These are phyloP conservation scores for Vachellia pachyceras DNA, from an alignment of 306 rosid genomes.

Conservation along the genomic window DNA sequence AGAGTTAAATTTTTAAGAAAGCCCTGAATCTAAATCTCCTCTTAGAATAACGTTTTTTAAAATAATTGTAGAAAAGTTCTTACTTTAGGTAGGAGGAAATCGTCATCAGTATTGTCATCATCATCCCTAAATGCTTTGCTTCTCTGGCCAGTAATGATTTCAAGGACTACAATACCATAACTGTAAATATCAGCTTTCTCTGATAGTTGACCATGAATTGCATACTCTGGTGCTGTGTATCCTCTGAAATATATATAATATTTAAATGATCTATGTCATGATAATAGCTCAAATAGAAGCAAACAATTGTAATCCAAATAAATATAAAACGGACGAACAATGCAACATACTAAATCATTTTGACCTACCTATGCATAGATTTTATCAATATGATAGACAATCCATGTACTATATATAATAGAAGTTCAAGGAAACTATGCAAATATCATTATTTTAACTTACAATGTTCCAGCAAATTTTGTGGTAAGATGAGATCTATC, in stretches of 20 bases:
- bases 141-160: background rate
- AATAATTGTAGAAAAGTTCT: background rate
- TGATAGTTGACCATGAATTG: background rate
- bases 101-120: background rate
- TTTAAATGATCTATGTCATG: background rate
- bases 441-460: background rate
- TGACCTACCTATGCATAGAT: background rate
- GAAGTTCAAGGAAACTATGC: background rate
- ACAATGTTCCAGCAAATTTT: background rate
- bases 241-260: background rate
- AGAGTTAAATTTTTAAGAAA: background rate
- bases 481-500: background rate
- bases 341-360: background rate
- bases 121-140: background rate
- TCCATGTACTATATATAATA: background rate
- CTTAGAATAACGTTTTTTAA: background rate
- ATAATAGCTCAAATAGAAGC: background rate
- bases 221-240: background rate
- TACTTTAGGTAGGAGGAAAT: background rate
- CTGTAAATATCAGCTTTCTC: background rate
- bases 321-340: background rate
- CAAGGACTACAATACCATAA: background rate
- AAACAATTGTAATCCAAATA: background rate
- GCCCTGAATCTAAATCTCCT: background rate
- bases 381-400: background rate